These are phyloP conservation scores for Leptographium radiaticola DNA, from an alignment of 2,329 filamentous ascomycete species.

Conservation along the genomic window DNA sequence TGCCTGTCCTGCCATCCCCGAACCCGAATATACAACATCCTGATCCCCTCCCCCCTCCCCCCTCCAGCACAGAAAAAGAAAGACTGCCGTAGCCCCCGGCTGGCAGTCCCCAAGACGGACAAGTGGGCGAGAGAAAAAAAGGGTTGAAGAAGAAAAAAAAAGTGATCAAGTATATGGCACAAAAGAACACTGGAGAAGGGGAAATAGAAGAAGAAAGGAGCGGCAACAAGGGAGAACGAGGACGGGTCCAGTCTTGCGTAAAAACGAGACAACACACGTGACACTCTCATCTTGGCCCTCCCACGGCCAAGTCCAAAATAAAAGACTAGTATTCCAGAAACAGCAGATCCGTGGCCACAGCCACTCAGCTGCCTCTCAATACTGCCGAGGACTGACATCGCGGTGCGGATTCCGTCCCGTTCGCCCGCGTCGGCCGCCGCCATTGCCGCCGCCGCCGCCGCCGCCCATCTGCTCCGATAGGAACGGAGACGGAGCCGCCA, in stretches of 20 bases:
- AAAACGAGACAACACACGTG: neutral
- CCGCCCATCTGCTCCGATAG: conserved; percentile 44
- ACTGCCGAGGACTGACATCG: conserved; percentile 11
- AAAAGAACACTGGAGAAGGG: neutral
- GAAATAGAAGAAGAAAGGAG: neutral
- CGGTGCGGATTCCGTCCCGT: conserved; percentile 28
- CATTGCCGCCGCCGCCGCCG: conserved; percentile 35
- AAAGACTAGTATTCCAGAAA: neutral
- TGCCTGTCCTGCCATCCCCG: neutral
- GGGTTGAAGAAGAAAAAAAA: neutral
- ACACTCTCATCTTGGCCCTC: neutral
- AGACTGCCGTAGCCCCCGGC: neutral
- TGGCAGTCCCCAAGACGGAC: neutral
- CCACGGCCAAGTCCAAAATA: neutral
- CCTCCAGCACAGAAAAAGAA: neutral
- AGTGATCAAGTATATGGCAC: neutral
- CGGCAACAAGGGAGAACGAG: neutral
- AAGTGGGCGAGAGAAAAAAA: conserved; percentile 4
- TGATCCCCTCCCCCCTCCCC: neutral
- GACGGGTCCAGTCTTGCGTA: too few species aligned
- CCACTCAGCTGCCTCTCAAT: neutral
- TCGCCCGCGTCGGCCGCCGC: conserved; percentile 43
- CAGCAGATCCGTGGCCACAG: too few species aligned
- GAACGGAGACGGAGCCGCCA: conserved; percentile 35
- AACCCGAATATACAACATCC: neutral